Percentiles rank a stretch among this genome's conserved stretches.
Evolutionary conservation across 306 rosid species (phyloP).

Genomic region (Castanospermum australe): DNA sequence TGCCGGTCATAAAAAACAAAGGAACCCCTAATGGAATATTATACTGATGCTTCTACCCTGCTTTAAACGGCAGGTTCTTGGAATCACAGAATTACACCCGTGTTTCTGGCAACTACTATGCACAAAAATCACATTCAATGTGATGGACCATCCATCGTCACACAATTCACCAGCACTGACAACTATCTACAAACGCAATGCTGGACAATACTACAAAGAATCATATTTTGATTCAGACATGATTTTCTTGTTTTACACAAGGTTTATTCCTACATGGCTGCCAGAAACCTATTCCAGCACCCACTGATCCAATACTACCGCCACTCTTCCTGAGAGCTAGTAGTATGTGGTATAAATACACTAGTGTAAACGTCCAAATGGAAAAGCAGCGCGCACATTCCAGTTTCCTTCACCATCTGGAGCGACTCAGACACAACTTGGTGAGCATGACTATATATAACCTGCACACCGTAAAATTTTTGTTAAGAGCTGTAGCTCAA

Average conservation of each 20-base stretch:
- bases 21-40: slow-evolving; percentile 41
- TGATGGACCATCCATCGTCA: slow-evolving; percentile 55
- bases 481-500: not conserved
- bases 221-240: slow-evolving; percentile 84
- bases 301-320: slow-evolving; percentile 67
- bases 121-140: slow-evolving; percentile 63
- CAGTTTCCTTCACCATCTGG: slow-evolving; percentile 71
- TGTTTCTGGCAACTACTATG: slow-evolving; percentile 61
- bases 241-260: slow-evolving; percentile 38
- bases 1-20: slow-evolving; percentile 6
- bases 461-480: slow-evolving; percentile 55
- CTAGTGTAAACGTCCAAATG: slow-evolving; percentile 48
- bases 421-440: slow-evolving; percentile 74
- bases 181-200: slow-evolving; percentile 79
- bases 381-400: slow-evolving; percentile 69
- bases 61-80: slow-evolving; percentile 50
- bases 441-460: slow-evolving; percentile 86
- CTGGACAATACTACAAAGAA: slow-evolving; percentile 72
- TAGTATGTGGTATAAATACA: slow-evolving; percentile 65
- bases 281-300: slow-evolving; percentile 73
- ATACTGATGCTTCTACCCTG: slow-evolving; percentile 57
- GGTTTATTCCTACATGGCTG: slow-evolving; percentile 60
- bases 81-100: slow-evolving; percentile 48
- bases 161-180: slow-evolving; percentile 49
- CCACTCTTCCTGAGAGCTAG: slow-evolving; percentile 56